These are phyloP conservation scores for Sphaerulina vaccinii DNA, from an alignment of 2,329 filamentous ascomycete species.

Conservation along the genomic window DNA sequence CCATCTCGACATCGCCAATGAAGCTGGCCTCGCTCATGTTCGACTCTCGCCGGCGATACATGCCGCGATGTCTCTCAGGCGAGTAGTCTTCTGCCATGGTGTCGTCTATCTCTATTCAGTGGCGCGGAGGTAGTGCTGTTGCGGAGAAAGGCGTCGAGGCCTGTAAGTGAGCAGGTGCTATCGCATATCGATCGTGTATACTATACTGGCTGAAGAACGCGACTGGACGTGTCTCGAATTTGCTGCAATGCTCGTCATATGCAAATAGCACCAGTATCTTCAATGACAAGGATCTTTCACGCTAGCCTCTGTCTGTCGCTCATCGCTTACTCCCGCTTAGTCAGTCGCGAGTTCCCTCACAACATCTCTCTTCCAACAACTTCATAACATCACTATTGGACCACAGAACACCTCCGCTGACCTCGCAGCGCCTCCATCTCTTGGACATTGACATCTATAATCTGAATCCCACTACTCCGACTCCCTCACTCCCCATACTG, in stretches of 20 bases:
- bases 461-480: no score
- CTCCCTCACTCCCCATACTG: not conserved
- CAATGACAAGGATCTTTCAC: no score
- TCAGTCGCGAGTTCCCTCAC: no score
- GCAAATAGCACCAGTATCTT: no score
- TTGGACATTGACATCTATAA: no score
- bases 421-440: no score
- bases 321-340: no score
- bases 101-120: not conserved
- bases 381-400: no score
- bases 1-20: conserved; percentile 97
- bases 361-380: no score
- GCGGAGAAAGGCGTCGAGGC: not conserved
- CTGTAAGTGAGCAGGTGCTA: conserved; percentile 5
- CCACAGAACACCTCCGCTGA: no score
- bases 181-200: not conserved
- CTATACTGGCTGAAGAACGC: not conserved
- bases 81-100: conserved; percentile 26
- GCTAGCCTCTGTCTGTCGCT: no score
- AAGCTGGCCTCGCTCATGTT: conserved; percentile 67
- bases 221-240: conserved; percentile 4
- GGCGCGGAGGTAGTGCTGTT: not conserved
- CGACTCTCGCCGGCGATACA: conserved; percentile 62
- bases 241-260: conserved; percentile 7
- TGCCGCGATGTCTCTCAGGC: conserved; percentile 27